Percentiles rank a stretch among this genome's conserved stretches.
Conservation (phyloP, 108 stramenopile genomes). For the Schizochytrium sp. region DNA sequence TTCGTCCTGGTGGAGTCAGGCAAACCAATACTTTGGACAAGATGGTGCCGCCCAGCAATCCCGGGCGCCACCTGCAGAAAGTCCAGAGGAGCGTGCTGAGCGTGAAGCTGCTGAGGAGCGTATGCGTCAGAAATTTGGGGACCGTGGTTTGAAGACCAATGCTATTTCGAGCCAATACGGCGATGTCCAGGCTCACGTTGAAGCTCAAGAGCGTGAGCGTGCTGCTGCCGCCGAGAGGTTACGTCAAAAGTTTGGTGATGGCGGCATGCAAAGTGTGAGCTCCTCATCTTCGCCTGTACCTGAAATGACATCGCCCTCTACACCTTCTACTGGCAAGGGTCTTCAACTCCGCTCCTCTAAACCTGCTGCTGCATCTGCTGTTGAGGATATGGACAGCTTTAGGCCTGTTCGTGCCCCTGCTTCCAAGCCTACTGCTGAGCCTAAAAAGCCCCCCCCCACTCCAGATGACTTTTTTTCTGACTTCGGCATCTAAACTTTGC, state of each 20-base stretch:
- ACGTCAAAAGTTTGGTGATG: constrained; percentile 24
- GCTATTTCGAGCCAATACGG: neutral
- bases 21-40: neutral
- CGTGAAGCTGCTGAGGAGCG: constrained; percentile 24
- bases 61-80: neutral
- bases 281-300: neutral
- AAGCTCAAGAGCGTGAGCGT: constrained; percentile 49
- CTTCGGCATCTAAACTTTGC: constrained; percentile 41
- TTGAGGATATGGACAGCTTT: too few species aligned
- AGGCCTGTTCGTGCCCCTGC: neutral
- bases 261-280: neutral
- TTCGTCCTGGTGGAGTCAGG: constrained; percentile 39
- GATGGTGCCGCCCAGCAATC: neutral
- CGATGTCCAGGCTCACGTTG: neutral
- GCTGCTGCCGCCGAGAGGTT: constrained; percentile 32
- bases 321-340: neutral
- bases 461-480: constrained; percentile 51
- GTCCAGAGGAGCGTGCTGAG: constrained; percentile 9
- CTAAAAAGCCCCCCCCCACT: neutral
- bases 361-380: neutral
- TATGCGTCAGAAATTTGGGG: constrained; percentile 49
- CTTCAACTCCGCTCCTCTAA: neutral
- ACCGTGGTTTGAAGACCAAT: neutral
- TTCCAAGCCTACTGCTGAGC: neutral
- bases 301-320: neutral